Base-by-base conservation (phyloP, 164 flowering plant species). In the Kingdonia uniflora region DNA sequence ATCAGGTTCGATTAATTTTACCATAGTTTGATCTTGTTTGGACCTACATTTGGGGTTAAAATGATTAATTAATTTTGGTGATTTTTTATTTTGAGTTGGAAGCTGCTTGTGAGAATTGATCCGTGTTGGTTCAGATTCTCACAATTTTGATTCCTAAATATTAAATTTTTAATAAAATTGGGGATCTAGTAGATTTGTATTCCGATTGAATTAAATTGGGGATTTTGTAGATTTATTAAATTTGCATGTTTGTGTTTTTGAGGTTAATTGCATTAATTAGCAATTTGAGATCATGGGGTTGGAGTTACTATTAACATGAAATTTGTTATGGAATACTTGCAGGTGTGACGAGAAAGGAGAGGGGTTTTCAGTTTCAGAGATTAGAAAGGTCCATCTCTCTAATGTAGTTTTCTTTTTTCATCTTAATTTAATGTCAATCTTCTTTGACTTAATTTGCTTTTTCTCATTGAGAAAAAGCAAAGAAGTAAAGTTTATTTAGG, bases 331-430 rank as follows among this genome's bases (percentile, higher is more conserved):
- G 1, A 21, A n/a, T 49, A 17, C 39, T 19, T 65, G 70, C 73
- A 76, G 83, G 73, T 39, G 25, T 24, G 42, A 43, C 59, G 61
- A 65, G 76, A 71, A 72, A 65, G 65, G 71, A 64, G 56, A 65
- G 26, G 44, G 72, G 74, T 40, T 61, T 69, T 62, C 74, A 52
- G 51, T 61, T 42, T 2, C 19, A 52, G 65, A 65, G 69, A 65
- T 71, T 29, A 8, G 4, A 8, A 8, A 3, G 35, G 35, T 14
- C 15, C n/a, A 6, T 29, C 35, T 29, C 35, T 29, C 35, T 8
- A 29, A 29, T n/a, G 35, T 29, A 29, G 35, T 29, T 4, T 29
- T 29, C 8, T 29, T 29, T 3, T 29, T 4, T 29, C 6, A 4
- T 29, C 4, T 29, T 4, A 4, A 29, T 29, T 4, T 29, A 29